Percentiles rank a stretch among this genome's conserved stretches.
Evolutionary conservation across 2,329 filamentous ascomycete species (phyloP).

Genomic region (Bimuria novae-zelandiae): DNA sequence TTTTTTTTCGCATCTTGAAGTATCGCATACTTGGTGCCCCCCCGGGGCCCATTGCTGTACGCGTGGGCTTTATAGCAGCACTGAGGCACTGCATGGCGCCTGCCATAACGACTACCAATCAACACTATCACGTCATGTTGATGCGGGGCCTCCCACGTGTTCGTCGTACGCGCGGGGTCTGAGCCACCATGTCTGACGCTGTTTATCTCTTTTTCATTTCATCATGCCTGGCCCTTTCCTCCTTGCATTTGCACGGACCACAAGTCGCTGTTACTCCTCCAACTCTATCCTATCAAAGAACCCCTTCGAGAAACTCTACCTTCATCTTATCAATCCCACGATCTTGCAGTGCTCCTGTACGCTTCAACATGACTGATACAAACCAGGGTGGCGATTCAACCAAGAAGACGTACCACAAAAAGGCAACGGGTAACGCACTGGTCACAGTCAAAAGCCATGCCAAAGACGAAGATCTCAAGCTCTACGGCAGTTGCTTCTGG

Average conservation of each 20-base stretch:
- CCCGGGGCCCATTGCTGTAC: neutral
- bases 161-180: neutral
- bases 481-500: slow-evolving; percentile 87
- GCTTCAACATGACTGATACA: slow-evolving; percentile 52
- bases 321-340: neutral
- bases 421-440: slow-evolving; percentile 72
- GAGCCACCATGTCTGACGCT: neutral
- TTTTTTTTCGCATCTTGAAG: no score
- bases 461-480: slow-evolving; percentile 72
- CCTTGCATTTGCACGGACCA: neutral
- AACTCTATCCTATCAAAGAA: neutral
- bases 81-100: slow-evolving; percentile 9
- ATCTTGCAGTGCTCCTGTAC: slow-evolving; percentile 6
- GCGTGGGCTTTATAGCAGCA: slow-evolving; percentile 14
- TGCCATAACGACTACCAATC: slow-evolving; percentile 8
- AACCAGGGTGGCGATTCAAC: slow-evolving; percentile 54
- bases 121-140: slow-evolving; percentile 12
- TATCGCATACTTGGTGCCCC: neutral
- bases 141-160: neutral
- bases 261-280: neutral
- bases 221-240: slow-evolving; percentile 3
- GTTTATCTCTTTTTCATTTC: neutral
- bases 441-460: slow-evolving; percentile 71
- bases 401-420: slow-evolving; percentile 71
- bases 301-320: neutral